Base-by-base conservation (phyloP, 2,329 filamentous ascomycete species). In the Cladosporium sp. region DNA sequence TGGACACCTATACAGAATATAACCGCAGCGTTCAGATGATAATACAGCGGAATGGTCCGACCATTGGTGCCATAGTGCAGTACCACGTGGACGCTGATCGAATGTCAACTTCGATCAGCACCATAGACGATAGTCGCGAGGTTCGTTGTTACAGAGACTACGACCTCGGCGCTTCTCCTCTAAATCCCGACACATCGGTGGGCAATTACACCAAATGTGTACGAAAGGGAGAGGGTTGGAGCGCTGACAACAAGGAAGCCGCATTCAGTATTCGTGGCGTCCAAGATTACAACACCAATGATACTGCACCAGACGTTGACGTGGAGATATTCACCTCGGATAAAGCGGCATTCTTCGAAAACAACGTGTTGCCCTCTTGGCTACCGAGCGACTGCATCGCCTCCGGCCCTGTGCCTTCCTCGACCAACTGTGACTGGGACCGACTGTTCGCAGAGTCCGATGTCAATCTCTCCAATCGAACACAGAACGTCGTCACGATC, bases 151-250 rank as follows among this genome's bases (percentile, higher is more conserved):
- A 66, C 50, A 26, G 21, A 11, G 53, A 52, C 35, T 71, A 71
- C 35, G 31, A n/a, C 21, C 18, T 11, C 28, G 3, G 3, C 28
- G 16, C 18, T 55, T 3, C 16, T 33, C 14, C 21, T 18, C 2
- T 44, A 29, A 8, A 7, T 35, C 4, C 33, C 29, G 6, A 53
- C 6, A 46, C 18, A 5, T 37, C 31, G n/a, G 5, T 4, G 10
- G 60, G 52, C 6, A 67, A 53, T 10, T 72, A 70, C 57, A 73
- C 69, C 3, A 70, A 71, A 35, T 75, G 73, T 65, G 65, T 72
- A n/a, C 69, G 68, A 35, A 50, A 66, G 6, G 71, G 71, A 23
- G 14, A 23, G 12, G 72, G 71, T 26, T 72, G 71, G 71, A 67
- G 67, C 35, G 18, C 64, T 5, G 62, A 58, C 10, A 72, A 71